phyloP scores from a whole-genome alignment of 352 stramenopile species.

The Phytopythium helicoides region DNA sequence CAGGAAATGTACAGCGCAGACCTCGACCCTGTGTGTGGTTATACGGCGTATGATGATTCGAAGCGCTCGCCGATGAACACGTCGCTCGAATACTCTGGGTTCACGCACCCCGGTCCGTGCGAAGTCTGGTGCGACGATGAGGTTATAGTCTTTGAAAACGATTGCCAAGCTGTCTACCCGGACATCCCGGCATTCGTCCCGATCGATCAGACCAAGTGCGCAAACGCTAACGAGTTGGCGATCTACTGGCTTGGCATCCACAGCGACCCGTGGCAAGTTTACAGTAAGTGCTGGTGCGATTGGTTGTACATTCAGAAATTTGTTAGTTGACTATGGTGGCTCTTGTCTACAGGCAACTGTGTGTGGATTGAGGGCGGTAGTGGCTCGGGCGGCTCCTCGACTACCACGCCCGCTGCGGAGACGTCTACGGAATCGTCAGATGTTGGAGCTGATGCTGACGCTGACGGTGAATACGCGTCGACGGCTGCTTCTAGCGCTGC shows the following conservation, averaged over 20 bases:
- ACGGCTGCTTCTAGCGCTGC: no score
- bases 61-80: constrained; percentile 33
- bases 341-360: constrained; percentile 14
- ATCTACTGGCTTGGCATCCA: constrained; percentile 61
- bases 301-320: no score
- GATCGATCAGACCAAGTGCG: constrained; percentile 42
- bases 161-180: constrained; percentile 48
- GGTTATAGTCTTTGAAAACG: constrained; percentile 40
- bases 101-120: constrained; percentile 56
- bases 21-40: constrained; percentile 30
- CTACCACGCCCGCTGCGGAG: constrained; percentile 5
- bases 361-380: constrained; percentile 28
- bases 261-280: constrained; percentile 56
- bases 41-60: constrained; percentile 37
- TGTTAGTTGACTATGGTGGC: no score
- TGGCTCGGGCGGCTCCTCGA: constrained; percentile 7
- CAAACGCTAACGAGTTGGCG: constrained; percentile 34
- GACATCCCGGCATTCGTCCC: constrained; percentile 29
- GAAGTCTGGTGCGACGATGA: constrained; percentile 62
- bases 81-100: constrained; percentile 39
- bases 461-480: no score
- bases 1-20: constrained; percentile 35
- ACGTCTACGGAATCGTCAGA: constrained; percentile 8
- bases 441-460: neutral
- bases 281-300: constrained; percentile 12